phyloP scores from a whole-genome alignment of 257 asterid species.

The Solanum pinnatisectum region DNA sequence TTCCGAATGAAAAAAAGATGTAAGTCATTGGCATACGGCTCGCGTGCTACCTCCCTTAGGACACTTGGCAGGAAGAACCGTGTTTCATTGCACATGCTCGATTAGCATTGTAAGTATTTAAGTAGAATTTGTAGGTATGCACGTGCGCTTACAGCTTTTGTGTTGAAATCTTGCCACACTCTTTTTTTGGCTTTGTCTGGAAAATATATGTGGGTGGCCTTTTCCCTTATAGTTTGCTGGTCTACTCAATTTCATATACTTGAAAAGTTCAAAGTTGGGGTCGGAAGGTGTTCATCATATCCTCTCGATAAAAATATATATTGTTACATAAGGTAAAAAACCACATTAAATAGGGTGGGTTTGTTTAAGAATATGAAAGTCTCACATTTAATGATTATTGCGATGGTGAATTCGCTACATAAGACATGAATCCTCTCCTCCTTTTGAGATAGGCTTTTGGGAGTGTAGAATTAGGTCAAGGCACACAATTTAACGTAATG shows the following conservation, averaged over 20 bases:
- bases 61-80: constrained; percentile 15
- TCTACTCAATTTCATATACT: background rate
- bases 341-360: too few relatives aligned
- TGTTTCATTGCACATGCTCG: constrained; percentile 20
- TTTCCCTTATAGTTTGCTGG: background rate
- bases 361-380: too few relatives aligned
- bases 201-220: background rate
- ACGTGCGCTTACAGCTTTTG: constrained; percentile 5
- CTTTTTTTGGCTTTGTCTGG: background rate
- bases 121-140: constrained; percentile 7
- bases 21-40: background rate
- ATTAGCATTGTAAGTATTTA: background rate
- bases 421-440: accelerated
- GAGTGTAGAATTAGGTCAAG: too few relatives aligned
- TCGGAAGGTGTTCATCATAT: too few relatives aligned
- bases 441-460: too few relatives aligned
- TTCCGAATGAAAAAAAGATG: accelerated
- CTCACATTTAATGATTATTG: accelerated
- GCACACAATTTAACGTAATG: background rate
- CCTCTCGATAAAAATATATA: too few relatives aligned
- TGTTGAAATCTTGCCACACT: background rate
- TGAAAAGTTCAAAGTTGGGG: background rate
- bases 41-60: constrained; percentile 7
- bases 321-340: too few relatives aligned
- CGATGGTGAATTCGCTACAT: background rate